These are phyloP conservation scores for Harringtonia aguacate DNA, from an alignment of 2,329 filamentous ascomycete genomes.

Conservation along the genomic window DNA sequence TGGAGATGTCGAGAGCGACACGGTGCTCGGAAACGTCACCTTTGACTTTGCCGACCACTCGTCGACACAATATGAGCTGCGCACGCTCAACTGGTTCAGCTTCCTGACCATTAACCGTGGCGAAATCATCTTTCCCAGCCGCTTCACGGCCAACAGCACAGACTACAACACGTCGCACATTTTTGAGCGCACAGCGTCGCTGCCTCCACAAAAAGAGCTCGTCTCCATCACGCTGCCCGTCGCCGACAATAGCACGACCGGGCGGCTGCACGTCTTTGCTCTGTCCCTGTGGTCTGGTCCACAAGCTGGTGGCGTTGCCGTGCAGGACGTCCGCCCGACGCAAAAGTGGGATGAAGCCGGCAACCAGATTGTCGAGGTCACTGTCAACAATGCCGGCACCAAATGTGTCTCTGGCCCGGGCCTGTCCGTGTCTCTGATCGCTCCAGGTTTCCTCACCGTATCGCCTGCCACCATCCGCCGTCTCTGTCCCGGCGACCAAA, in stretches of 20 bases:
- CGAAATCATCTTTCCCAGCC: conserved; percentile 31
- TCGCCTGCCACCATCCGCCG: conserved; percentile 26
- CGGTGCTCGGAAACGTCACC: conserved; percentile 27
- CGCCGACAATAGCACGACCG: conserved; percentile 4
- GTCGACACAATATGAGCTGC: conserved; percentile 24
- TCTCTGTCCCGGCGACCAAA: conserved; percentile 32
- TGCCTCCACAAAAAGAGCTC: conserved; percentile 27
- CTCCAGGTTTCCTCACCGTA: conserved; percentile 29
- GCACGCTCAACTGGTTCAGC: conserved; percentile 28
- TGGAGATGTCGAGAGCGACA: conserved; percentile 25
- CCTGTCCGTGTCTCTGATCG: conserved; percentile 19
- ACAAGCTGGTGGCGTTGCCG: conserved; percentile 12
- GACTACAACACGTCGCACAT: conserved; percentile 33
- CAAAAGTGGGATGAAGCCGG: conserved; percentile 25
- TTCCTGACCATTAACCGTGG: conserved; percentile 22
- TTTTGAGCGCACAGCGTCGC: conserved; percentile 29
- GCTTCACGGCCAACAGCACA: conserved; percentile 26
- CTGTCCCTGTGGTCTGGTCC: conserved; percentile 27
- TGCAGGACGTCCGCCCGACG: conserved; percentile 30
- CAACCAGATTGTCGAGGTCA: conserved; percentile 29
- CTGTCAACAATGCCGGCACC: conserved; percentile 24
- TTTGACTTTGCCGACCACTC: conserved; percentile 29
- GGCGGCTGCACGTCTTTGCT: conserved; percentile 30
- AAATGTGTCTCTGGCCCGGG: conserved; percentile 18
- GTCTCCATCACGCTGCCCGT: conserved; percentile 27